Conservation (phyloP, 768 basidiomycete species). For the Boletus insuetus region DNA sequence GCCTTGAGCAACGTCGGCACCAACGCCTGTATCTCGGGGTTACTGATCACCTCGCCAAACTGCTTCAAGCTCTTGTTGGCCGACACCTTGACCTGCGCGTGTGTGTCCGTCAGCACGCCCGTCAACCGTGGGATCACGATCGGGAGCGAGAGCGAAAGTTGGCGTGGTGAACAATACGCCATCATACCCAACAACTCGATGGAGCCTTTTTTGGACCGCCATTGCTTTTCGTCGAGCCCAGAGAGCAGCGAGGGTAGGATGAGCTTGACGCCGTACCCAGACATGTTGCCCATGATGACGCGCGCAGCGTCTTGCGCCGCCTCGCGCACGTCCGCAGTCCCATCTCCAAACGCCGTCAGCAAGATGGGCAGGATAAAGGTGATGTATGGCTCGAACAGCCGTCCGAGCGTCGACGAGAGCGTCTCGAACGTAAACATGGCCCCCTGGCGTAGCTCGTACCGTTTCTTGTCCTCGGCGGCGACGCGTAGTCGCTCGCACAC, state of each 20-base stretch:
- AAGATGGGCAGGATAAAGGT: constrained; percentile 80
- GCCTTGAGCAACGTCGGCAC: constrained; percentile 91
- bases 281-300: constrained; percentile 93
- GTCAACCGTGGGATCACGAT: constrained; percentile 97
- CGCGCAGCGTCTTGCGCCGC: constrained; percentile 89
- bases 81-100: constrained; percentile 89
- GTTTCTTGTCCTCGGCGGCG: constrained; percentile 87
- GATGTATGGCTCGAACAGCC: constrained; percentile 92
- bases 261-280: constrained; percentile 93
- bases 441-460: constrained; percentile 84
- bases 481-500: constrained; percentile 69
- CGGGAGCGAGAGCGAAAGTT: constrained; percentile 91
- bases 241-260: constrained; percentile 87
- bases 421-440: constrained; percentile 96
- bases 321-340: constrained; percentile 83
- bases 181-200: constrained; percentile 97
- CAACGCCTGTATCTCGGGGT: constrained; percentile 92
- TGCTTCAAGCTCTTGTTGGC: constrained; percentile 96
- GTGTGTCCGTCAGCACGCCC: constrained; percentile 93
- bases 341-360: constrained; percentile 83
- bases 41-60: constrained; percentile 97
- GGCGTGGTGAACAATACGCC: constrained; percentile 96
- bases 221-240: constrained; percentile 96
- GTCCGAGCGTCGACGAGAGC: constrained; percentile 78
- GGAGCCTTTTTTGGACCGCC: constrained; percentile 96